These are phyloP conservation scores for Paracoccidioides brasiliensis DNA, from an alignment of 2,329 filamentous ascomycete species.

Conservation along the genomic window DNA sequence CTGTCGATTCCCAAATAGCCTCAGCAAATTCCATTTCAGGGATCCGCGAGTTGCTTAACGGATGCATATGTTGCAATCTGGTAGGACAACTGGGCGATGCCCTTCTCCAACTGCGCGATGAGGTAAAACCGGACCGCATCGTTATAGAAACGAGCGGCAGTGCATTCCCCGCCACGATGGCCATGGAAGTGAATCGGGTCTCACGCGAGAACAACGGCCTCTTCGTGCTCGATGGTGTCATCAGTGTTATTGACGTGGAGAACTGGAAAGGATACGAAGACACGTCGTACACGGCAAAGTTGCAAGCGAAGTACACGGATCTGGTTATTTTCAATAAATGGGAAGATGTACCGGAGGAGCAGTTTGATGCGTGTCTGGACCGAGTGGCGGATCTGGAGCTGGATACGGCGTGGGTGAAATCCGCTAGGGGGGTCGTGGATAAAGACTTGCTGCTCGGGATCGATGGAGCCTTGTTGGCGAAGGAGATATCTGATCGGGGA, in stretches of 20 bases:
- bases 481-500: constrained; percentile 32
- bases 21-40: constrained; percentile 70
- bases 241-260: constrained; percentile 84
- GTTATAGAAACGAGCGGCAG: constrained; percentile 87
- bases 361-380: constrained; percentile 67
- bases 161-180: constrained; percentile 77
- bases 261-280: constrained; percentile 92
- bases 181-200: constrained; percentile 77
- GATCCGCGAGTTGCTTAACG: constrained; percentile 85
- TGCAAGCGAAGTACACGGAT: constrained; percentile 84
- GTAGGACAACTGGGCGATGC: constrained; percentile 80
- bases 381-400: constrained; percentile 68
- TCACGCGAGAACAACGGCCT: constrained; percentile 45
- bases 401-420: constrained; percentile 73
- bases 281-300: constrained; percentile 72
- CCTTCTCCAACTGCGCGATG: constrained; percentile 55
- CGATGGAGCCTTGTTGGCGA: constrained; percentile 56
- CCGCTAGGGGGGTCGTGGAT: constrained; percentile 63
- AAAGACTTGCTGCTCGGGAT: constrained; percentile 74
- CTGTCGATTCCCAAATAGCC: constrained; percentile 85
- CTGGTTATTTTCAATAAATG: constrained; percentile 89
- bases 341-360: constrained; percentile 60
- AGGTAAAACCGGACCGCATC: constrained; percentile 62
- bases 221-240: constrained; percentile 73
- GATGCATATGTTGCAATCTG: constrained; percentile 97